Evolutionary conservation across 306 rosid genomes (phyloP).

Genomic region (Castanea sativa): DNA sequence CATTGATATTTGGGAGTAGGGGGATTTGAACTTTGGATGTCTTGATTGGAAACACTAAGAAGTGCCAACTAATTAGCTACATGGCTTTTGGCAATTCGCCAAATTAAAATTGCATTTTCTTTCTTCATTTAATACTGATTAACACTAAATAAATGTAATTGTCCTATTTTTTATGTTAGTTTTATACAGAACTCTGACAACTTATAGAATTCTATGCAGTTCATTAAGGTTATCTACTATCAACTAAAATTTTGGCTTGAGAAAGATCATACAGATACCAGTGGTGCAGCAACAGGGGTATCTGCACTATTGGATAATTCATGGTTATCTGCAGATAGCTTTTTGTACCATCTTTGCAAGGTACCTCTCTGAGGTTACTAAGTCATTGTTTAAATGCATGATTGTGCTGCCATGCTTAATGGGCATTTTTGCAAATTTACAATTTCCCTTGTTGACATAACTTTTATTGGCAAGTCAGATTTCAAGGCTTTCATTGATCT

Average conservation of each 20-base stretch:
- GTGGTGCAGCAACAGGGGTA: constrained; percentile 24
- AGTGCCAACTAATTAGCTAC: too few species aligned
- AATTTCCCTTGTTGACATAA: neutral
- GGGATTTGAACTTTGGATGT: too few species aligned
- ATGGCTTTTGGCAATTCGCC: too few species aligned
- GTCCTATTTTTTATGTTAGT: neutral
- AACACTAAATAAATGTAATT: neutral
- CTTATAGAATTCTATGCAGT: constrained; percentile 39
- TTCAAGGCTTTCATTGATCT: neutral
- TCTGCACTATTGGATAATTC: constrained; percentile 65
- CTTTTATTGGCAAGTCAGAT: neutral
- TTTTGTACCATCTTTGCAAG: constrained; percentile 73
- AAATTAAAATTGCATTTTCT: neutral
- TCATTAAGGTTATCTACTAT: constrained; percentile 68
- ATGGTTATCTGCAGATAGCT: constrained; percentile 68
- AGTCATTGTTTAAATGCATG: neutral
- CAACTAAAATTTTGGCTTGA: constrained; percentile 75
- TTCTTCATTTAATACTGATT: constrained; percentile 2
- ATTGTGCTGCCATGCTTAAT: neutral
- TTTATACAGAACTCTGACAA: constrained; percentile 19
- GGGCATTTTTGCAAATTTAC: neutral
- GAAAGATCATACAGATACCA: constrained; percentile 36
- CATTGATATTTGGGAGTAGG: too few species aligned
- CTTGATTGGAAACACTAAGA: too few species aligned
- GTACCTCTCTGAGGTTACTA: constrained; percentile 26